phyloP scores from a whole-genome alignment of 768 basidiomycete species.

The Suillus subluteus region DNA sequence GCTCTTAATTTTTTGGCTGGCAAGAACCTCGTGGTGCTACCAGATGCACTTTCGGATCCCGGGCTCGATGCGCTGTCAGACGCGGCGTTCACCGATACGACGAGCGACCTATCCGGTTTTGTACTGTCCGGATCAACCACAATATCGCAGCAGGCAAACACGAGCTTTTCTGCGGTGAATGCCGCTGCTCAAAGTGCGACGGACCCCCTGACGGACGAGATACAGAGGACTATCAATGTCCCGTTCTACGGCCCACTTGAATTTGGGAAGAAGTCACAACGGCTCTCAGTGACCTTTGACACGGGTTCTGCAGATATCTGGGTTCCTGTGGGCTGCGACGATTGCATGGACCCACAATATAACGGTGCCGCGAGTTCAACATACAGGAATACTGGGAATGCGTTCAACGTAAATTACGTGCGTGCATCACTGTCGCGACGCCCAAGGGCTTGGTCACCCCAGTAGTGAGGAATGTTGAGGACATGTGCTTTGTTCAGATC shows the following conservation, averaged over 20 bases:
- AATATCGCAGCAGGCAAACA: neutral
- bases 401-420: conserved; percentile 52
- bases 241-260: conserved; percentile 48
- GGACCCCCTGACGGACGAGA: conserved; percentile 40
- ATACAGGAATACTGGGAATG: conserved; percentile 34
- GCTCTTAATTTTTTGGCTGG: neutral
- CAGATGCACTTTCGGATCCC: neutral
- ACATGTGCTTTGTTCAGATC: conserved; percentile 87
- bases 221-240: conserved; percentile 43
- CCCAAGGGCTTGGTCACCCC: conserved; percentile 98
- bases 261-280: conserved; percentile 60
- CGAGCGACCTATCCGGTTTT: neutral
- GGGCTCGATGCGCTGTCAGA: neutral
- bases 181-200: conserved; percentile 8
- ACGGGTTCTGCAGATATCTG: conserved; percentile 73
- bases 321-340: conserved; percentile 45
- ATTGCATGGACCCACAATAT: conserved; percentile 46
- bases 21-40: neutral
- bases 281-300: conserved; percentile 62
- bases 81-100: neutral
- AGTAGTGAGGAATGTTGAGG: conserved; percentile 89
- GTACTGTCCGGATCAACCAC: neutral
- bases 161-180: neutral
- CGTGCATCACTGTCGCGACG: conserved; percentile 90
- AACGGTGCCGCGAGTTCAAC: conserved; percentile 44